These are phyloP conservation scores for Hypoxylon cercidicola DNA, from an alignment of 495 filamentous ascomycete genomes.

Conservation along the genomic window DNA sequence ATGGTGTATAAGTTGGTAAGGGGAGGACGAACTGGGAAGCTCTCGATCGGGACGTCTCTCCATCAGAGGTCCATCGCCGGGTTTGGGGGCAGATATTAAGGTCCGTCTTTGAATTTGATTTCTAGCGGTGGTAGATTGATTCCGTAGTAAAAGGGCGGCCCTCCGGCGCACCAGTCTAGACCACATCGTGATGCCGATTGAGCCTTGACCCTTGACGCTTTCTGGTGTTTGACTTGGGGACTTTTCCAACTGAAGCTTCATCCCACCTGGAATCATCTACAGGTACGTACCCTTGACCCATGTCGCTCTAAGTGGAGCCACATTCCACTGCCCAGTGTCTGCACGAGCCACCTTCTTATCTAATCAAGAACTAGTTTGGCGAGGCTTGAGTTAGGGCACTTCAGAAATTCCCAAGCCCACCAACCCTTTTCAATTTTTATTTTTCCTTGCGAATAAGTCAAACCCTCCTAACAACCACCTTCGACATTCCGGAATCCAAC, in stretches of 20 bases:
- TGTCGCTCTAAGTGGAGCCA: not conserved
- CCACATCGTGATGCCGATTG: slow-evolving; percentile 45
- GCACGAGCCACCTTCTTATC: slow-evolving; percentile 11
- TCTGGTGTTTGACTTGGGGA: slow-evolving; percentile 8
- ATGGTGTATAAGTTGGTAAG: not conserved
- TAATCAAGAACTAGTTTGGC: slow-evolving; percentile 11
- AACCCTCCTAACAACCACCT: slow-evolving; percentile 12
- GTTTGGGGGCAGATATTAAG: slow-evolving; percentile 58
- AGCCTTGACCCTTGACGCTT: slow-evolving; percentile 22
- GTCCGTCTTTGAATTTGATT: slow-evolving; percentile 47
- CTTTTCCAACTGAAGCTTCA: slow-evolving; percentile 11
- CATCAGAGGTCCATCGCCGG: slow-evolving; percentile 75
- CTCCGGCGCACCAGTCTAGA: slow-evolving; percentile 51
- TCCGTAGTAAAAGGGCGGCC: slow-evolving; percentile 35
- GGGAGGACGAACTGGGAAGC: slow-evolving; percentile 66
- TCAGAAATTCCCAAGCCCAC: slow-evolving; percentile 36
- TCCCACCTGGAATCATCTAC: slow-evolving; percentile 36
- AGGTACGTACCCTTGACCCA: slow-evolving; percentile 13
- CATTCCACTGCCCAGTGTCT: no score
- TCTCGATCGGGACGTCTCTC: slow-evolving; percentile 83
- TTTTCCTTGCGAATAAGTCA: slow-evolving; percentile 29
- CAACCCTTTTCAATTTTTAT: slow-evolving; percentile 11
- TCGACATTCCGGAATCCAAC: slow-evolving; percentile 12
- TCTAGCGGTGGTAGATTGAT: slow-evolving; percentile 19
- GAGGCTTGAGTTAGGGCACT: slow-evolving; percentile 36